Evolutionary conservation across 2,329 filamentous ascomycete species (phyloP).

Genomic region (Verticillium nonalfalfae): DNA sequence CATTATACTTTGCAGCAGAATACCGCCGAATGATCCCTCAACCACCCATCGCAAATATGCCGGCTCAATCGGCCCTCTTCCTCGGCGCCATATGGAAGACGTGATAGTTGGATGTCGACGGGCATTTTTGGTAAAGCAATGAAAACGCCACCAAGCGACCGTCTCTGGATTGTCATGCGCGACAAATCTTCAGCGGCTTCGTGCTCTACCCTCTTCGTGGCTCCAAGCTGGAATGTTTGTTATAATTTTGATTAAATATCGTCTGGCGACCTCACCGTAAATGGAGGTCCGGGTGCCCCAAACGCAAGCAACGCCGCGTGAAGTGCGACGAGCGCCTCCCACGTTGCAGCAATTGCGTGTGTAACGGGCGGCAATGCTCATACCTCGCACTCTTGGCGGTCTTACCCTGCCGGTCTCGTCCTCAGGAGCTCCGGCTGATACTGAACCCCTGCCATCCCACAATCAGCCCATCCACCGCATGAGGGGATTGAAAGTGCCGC

Average conservation of each 20-base stretch:
- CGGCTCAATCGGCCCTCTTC: not conserved
- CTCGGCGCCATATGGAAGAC: not conserved
- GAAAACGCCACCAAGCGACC: no score
- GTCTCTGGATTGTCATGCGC: no score
- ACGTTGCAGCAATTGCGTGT: constrained; percentile 31
- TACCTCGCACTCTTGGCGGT: constrained; percentile 11
- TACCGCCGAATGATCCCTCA: not conserved
- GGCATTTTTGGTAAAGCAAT: not conserved
- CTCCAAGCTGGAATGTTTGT: no score
- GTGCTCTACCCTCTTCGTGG: no score
- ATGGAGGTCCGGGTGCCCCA: constrained; percentile 30
- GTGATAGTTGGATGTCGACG: not conserved
- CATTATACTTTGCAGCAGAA: not conserved
- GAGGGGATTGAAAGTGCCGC: not conserved
- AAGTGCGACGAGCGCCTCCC: constrained; percentile 36
- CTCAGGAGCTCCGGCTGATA: not conserved
- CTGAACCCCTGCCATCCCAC: not conserved
- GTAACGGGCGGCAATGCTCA: constrained; percentile 26
- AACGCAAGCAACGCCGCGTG: constrained; percentile 33
- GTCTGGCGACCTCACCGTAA: constrained; percentile 22
- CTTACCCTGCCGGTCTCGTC: not conserved
- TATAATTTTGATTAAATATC: not conserved
- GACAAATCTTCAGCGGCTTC: no score
- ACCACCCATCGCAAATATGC: not conserved
- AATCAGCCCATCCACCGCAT: not conserved